Evolutionary conservation across 306 rosid species (phyloP).

Genomic region (Delonix regia): DNA sequence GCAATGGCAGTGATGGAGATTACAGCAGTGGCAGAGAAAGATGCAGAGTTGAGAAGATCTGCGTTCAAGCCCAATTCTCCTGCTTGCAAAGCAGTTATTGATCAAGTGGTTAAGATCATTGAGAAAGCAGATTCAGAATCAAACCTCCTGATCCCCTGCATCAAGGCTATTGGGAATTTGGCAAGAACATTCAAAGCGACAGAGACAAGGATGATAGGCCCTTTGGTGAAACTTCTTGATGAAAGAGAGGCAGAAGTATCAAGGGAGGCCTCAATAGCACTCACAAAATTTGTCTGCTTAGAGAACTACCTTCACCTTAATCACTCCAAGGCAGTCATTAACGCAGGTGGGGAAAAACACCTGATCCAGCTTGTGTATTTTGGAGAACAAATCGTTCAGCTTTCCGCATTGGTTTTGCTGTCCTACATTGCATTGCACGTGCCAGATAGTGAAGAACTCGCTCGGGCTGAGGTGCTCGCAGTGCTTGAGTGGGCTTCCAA

Average conservation of each 20-base stretch:
- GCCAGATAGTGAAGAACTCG: constrained; percentile 84
- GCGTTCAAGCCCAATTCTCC: constrained; percentile 91
- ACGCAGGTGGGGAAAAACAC: constrained; percentile 67
- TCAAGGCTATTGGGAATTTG: constrained; percentile 74
- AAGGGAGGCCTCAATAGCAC: constrained; percentile 66
- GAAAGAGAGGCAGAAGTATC: constrained; percentile 68
- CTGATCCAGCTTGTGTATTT: constrained; percentile 75
- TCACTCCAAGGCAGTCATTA: constrained; percentile 74
- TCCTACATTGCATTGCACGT: constrained; percentile 73
- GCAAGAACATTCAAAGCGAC: constrained; percentile 82
- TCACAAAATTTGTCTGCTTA: constrained; percentile 63
- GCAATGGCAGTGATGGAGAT: constrained; percentile 89
- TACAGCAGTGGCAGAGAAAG: constrained; percentile 72
- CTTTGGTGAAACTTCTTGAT: constrained; percentile 74
- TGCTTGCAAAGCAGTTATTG: constrained; percentile 82
- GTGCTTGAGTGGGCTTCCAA: constrained; percentile 84
- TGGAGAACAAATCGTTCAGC: constrained; percentile 71
- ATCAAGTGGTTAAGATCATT: constrained; percentile 64
- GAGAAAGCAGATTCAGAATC: constrained; percentile 56
- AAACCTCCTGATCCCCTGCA: constrained; percentile 66
- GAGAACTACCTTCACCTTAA: constrained; percentile 69
- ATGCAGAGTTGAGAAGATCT: constrained; percentile 71
- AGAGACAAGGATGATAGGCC: constrained; percentile 71
- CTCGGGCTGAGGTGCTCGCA: constrained; percentile 63
- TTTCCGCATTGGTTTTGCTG: constrained; percentile 56